Conservation (phyloP, 176 grass and related monocot species). For the Calamus simplicifolius region DNA sequence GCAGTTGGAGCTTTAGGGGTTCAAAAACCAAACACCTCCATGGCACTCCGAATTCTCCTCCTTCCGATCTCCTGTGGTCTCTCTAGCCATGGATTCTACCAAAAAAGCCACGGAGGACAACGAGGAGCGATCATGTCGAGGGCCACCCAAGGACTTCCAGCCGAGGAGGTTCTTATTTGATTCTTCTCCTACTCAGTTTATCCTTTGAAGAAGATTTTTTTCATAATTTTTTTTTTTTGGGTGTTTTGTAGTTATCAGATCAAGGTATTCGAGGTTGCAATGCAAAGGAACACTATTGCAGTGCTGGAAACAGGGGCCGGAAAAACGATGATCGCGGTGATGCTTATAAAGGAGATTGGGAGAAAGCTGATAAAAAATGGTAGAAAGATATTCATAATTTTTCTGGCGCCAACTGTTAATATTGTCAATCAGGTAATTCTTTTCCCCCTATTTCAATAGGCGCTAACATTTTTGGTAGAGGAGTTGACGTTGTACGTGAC, state of each 20-base stretch:
- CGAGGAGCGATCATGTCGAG: too few species aligned
- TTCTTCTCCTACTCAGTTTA: too few species aligned
- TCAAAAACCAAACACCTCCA: too few species aligned
- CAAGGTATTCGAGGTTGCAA: constrained; percentile 43
- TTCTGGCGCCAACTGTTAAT: constrained; percentile 53
- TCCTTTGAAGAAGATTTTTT: too few species aligned
- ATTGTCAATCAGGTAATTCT: constrained; percentile 42
- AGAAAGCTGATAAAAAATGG: constrained; percentile 21
- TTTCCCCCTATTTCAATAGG: too few species aligned
- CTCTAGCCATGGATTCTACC: too few species aligned
- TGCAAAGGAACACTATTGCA: constrained; percentile 54
- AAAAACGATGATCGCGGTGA: constrained; percentile 56
- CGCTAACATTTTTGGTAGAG: background rate
- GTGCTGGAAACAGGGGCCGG: constrained; percentile 51
- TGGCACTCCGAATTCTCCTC: too few species aligned
- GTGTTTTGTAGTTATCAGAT: constrained; percentile 37
- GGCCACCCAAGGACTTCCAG: too few species aligned
- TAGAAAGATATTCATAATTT: constrained; percentile 31
- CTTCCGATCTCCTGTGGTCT: too few species aligned
- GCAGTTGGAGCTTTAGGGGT: background rate
- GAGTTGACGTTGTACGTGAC: background rate
- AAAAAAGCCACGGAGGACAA: too few species aligned
- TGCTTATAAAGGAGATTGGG: constrained; percentile 43
- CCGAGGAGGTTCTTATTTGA: too few species aligned
- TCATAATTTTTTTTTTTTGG: constrained; percentile 4